Base-by-base conservation (phyloP, 805 yeast genomes). In the Myxozyma vanderwaltii region DNA sequence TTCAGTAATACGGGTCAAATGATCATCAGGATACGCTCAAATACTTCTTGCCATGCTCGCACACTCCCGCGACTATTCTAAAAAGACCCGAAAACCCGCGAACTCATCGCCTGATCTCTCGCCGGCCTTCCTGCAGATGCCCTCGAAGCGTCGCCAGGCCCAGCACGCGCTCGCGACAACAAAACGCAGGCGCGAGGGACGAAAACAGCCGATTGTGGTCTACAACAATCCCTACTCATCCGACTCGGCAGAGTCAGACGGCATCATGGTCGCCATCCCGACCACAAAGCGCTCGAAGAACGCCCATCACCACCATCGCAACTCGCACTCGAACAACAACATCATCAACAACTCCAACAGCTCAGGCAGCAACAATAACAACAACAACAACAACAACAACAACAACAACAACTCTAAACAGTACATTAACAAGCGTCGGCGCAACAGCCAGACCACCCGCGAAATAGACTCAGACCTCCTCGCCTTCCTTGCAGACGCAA, bases 181-280 rank as follows among this genome's bases (percentile, higher is more conserved):
- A 17, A 40, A 47, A 50, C 50, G 49, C 47, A 52, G 45, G 40
- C 57, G 54, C 40, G 51, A 43, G 7, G 29, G 52, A 23, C 53
- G 55, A 33, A 41, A 38, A 44, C 55, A 50, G 55, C 56, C 29
- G 10, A 19, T 41, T 19, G 51, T 47, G 26, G 55, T 53, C 4
- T 60, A 60, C 61, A 45, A 60, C 50, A 60, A 60, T 27, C 64
- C 64, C 6, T 60, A 60, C 51, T 39, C 51, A 27, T 54, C 59
- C 21, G 64, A 56, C 35, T 48, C 55, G 36, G 49, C 58, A 19
- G 52, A 26, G 35, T 48, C 52, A 2, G 61, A 51, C 40, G 44
- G 39, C 36, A 21, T 29, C 35, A 36, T 33, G 31, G 51, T 29
- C 45, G 23, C 17, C 48, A 10, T 31, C 15, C 51, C 39, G 33